phyloP scores from a whole-genome alignment of 495 filamentous ascomycete genomes.

The Niebla homalea region DNA sequence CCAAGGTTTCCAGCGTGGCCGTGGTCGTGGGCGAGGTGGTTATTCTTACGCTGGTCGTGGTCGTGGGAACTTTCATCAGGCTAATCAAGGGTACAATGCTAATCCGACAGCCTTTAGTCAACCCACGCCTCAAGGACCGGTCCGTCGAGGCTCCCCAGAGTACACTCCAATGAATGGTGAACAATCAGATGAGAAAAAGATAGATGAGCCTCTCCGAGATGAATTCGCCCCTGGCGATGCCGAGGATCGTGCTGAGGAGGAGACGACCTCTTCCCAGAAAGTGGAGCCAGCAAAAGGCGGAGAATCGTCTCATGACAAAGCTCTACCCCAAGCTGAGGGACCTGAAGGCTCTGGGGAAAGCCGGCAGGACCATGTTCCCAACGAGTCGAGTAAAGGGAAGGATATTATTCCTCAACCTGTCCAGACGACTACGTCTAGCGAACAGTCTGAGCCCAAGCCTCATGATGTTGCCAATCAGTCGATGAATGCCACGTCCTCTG shows the following conservation, averaged over 20 bases:
- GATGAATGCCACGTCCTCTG: not conserved
- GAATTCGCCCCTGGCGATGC: constrained; percentile 23
- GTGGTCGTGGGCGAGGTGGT: constrained; percentile 56
- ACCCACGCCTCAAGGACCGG: constrained; percentile 21
- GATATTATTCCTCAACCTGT: constrained; percentile 12
- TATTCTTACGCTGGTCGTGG: constrained; percentile 36
- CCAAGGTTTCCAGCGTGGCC: constrained; percentile 39
- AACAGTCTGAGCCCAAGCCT: constrained; percentile 1
- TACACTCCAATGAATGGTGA: constrained; percentile 6
- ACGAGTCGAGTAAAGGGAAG: not conserved
- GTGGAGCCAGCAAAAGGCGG: constrained; percentile 6
- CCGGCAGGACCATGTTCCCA: not conserved
- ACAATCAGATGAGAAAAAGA: constrained; percentile 11
- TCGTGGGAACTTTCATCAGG: constrained; percentile 30
- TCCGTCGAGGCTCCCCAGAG: constrained; percentile 8
- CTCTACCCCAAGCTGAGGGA: constrained; percentile 7
- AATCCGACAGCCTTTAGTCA: constrained; percentile 26
- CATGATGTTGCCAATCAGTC: not conserved
- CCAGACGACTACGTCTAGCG: constrained; percentile 7
- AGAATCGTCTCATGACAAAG: not conserved
- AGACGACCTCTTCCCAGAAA: constrained; percentile 5
- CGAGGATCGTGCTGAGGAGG: constrained; percentile 12
- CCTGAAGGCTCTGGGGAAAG: not conserved
- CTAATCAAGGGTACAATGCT: constrained; percentile 21
- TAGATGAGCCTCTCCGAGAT: constrained; percentile 18